Evolutionary conservation across 495 filamentous ascomycete species (phyloP).

Genomic region (Neurospora sp.): DNA sequence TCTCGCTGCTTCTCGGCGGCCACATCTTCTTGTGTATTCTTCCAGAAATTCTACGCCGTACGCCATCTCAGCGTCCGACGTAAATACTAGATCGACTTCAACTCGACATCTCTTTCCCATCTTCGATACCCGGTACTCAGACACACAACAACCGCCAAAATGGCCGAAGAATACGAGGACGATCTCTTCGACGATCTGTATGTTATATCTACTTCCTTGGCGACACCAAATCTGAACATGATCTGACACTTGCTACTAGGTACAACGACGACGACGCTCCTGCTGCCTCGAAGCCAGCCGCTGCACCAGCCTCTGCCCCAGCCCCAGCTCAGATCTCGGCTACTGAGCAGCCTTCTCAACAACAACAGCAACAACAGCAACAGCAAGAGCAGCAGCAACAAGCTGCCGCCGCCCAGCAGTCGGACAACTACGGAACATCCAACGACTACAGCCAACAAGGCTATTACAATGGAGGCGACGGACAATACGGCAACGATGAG

Average conservation of each 20-base stretch:
- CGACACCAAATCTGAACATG: background rate
- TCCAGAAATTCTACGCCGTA: background rate
- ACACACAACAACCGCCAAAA: slow-evolving; percentile 25
- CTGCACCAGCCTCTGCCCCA: slow-evolving; percentile 30
- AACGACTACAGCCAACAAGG: slow-evolving; percentile 3
- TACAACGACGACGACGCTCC: slow-evolving; percentile 73
- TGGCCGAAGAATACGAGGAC: slow-evolving; percentile 86
- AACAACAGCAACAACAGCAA: slow-evolving; percentile 35
- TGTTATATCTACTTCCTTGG: slow-evolving; percentile 21
- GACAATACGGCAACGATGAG: slow-evolving; percentile 46
- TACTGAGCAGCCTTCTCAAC: slow-evolving; percentile 15
- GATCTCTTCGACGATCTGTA: slow-evolving; percentile 99
- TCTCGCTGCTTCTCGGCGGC: background rate
- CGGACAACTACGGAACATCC: background rate
- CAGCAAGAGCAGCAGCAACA: slow-evolving; percentile 45
- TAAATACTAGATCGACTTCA: background rate
- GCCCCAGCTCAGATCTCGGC: slow-evolving; percentile 21
- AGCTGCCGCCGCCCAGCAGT: slow-evolving; percentile 18
- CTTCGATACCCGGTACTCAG: background rate
- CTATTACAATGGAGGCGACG: slow-evolving; percentile 34
- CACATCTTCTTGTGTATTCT: background rate
- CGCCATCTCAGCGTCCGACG: background rate
- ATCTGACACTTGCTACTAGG: slow-evolving; percentile 32
- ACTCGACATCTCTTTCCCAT: background rate
- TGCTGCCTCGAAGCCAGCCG: slow-evolving; percentile 12